Conservation (phyloP, 345 rosid genomes). For the Salix arbutifolia region DNA sequence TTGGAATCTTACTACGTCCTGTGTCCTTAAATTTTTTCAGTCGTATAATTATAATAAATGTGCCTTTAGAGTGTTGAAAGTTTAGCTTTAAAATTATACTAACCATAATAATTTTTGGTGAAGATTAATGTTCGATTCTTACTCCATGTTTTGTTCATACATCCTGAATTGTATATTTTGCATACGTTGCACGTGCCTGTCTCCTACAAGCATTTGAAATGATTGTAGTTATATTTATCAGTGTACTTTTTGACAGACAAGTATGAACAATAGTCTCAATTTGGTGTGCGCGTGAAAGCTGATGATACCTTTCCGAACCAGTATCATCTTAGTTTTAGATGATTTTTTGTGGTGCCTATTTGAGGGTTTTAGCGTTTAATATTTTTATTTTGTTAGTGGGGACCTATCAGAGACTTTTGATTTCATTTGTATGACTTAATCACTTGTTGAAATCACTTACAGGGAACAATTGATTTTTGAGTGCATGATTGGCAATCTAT, state of each 20-base stretch:
- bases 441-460: constrained; percentile 18
- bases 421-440: neutral
- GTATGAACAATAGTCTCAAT: neutral
- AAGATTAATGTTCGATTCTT: neutral
- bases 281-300: neutral
- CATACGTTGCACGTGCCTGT: neutral
- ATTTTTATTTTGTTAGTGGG: neutral
- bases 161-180: neutral
- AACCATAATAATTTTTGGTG: neutral
- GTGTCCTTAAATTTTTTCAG: neutral
- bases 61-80: neutral
- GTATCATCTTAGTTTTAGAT: neutral
- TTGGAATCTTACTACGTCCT: neutral
- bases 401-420: neutral
- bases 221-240: neutral
- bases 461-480: constrained; percentile 90
- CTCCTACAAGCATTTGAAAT: neutral
- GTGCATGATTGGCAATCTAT: constrained; percentile 92
- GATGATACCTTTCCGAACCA: neutral
- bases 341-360: neutral
- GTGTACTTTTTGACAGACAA: neutral
- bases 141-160: neutral
- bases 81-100: neutral
- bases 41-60: neutral
- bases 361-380: neutral